A percentile compares a stretch with the other conserved stretches of the same genome.
Evolutionary conservation across 345 rosid species (phyloP).

Genomic region (Physaria fendleri): DNA sequence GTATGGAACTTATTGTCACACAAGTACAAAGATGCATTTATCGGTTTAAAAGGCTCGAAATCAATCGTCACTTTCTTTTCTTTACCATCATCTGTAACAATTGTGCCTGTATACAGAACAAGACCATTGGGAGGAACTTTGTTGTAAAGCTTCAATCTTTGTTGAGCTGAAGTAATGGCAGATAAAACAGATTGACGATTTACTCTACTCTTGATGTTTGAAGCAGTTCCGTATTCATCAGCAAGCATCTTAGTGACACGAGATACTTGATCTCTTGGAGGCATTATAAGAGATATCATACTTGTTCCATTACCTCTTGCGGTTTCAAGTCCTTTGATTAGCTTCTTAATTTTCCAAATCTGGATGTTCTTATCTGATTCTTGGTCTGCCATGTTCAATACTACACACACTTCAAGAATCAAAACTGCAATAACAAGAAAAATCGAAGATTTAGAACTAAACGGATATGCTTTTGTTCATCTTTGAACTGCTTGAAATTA

Average conservation of each 20-base stretch:
- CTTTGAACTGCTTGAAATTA: background rate
- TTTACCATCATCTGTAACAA: slow-evolving; percentile 79
- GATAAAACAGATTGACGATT: slow-evolving; percentile 83
- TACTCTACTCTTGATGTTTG: slow-evolving; percentile 87
- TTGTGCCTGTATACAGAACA: slow-evolving; percentile 78
- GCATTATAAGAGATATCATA: slow-evolving; percentile 96
- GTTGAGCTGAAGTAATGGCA: slow-evolving; percentile 93
- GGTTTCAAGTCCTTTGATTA: slow-evolving; percentile 76
- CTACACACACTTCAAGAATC: too few relatives aligned
- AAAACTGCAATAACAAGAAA: background rate
- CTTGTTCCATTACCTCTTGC: slow-evolving; percentile 93
- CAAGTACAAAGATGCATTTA: slow-evolving; percentile 74
- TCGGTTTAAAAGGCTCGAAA: slow-evolving; percentile 91
- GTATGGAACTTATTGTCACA: slow-evolving; percentile 90
- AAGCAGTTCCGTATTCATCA: slow-evolving; percentile 88
- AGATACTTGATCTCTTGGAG: slow-evolving; percentile 78
- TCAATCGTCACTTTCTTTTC: slow-evolving; percentile 94
- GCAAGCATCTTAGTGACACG: slow-evolving; percentile 93
- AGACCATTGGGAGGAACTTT: slow-evolving; percentile 82
- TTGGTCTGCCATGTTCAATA: slow-evolving; percentile 70
- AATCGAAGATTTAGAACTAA: background rate
- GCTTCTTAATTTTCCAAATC: slow-evolving; percentile 87
- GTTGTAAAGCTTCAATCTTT: slow-evolving; percentile 78
- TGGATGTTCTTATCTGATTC: slow-evolving; percentile 87
- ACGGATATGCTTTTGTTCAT: too few relatives aligned